phyloP scores from a whole-genome alignment of 2,329 filamentous ascomycete genomes.

The Purpureocillium lavendulum region DNA sequence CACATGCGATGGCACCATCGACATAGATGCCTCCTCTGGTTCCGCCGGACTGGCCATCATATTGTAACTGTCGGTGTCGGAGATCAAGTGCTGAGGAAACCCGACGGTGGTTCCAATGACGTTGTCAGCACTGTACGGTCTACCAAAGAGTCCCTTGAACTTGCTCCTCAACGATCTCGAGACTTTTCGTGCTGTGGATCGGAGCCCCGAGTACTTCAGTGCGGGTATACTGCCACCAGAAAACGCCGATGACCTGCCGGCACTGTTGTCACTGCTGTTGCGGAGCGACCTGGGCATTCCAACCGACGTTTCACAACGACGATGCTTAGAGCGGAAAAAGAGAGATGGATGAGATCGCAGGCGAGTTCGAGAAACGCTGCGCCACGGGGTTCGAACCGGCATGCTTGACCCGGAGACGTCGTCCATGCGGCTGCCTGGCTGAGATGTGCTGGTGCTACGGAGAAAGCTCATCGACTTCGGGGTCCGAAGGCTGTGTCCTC shows the following conservation, averaged over 20 bases:
- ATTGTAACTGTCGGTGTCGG: slow-evolving; percentile 20
- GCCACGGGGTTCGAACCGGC: slow-evolving; percentile 23
- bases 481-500: slow-evolving; percentile 24
- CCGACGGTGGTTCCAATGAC: slow-evolving; percentile 3
- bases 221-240: slow-evolving; percentile 14
- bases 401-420: slow-evolving; percentile 24
- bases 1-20: slow-evolving; percentile 37
- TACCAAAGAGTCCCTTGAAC: slow-evolving; percentile 37
- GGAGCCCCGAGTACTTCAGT: slow-evolving; percentile 26
- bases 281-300: slow-evolving; percentile 42
- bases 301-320: slow-evolving; percentile 21
- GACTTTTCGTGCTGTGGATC: slow-evolving; percentile 49
- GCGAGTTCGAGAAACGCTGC: slow-evolving; percentile 23
- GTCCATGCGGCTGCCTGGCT: slow-evolving; percentile 10
- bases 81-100: slow-evolving; percentile 8
- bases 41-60: slow-evolving; percentile 23
- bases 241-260: slow-evolving; percentile 21
- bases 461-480: slow-evolving; percentile 51
- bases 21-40: slow-evolving; percentile 35
- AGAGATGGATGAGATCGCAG: slow-evolving; percentile 33
- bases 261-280: slow-evolving; percentile 32
- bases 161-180: slow-evolving; percentile 54
- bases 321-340: slow-evolving; percentile 31
- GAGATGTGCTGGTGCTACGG: slow-evolving; percentile 7
- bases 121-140: slow-evolving; percentile 13